Percentiles rank a stretch among this genome's conserved stretches.
Conservation (phyloP, 1,284 basidiomycete genomes). For the Mycena sp. region DNA sequence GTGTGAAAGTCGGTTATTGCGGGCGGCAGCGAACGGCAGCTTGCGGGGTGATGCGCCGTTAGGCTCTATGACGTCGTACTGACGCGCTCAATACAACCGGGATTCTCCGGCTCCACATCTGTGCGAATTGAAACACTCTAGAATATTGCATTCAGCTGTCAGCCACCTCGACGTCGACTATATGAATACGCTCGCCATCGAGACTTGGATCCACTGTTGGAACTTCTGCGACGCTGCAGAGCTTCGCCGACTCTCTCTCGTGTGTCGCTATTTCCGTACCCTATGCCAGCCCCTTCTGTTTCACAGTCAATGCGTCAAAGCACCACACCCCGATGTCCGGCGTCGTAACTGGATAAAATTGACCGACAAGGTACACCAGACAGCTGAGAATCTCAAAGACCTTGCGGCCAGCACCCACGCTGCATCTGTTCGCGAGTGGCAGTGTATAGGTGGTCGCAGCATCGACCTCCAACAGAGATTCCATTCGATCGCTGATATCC, state of each 20-base stretch:
- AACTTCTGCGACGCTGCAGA: not conserved
- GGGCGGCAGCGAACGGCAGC: too few relatives aligned
- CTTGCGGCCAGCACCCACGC: not conserved
- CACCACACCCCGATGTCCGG: not conserved
- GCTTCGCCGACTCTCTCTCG: not conserved
- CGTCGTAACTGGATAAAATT: not conserved
- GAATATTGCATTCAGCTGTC: too few relatives aligned
- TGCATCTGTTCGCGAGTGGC: not conserved
- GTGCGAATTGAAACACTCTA: too few relatives aligned
- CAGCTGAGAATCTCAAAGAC: not conserved
- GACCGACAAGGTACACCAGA: not conserved
- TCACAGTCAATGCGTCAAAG: not conserved
- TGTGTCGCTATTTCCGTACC: not conserved
- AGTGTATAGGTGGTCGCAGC: not conserved
- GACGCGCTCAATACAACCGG: too few relatives aligned
- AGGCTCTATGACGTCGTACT: too few relatives aligned
- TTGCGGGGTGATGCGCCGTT: too few relatives aligned
- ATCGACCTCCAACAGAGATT: not conserved
- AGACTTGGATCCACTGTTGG: not conserved
- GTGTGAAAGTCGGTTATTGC: too few relatives aligned
- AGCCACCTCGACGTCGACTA: too few relatives aligned
- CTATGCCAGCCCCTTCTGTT: not conserved
- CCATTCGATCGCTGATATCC: not conserved
- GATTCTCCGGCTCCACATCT: too few relatives aligned
- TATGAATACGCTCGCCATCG: not conserved